phyloP scores from a whole-genome alignment of 2,329 filamentous ascomycete species.

The Pestalotiopsis sp. region DNA sequence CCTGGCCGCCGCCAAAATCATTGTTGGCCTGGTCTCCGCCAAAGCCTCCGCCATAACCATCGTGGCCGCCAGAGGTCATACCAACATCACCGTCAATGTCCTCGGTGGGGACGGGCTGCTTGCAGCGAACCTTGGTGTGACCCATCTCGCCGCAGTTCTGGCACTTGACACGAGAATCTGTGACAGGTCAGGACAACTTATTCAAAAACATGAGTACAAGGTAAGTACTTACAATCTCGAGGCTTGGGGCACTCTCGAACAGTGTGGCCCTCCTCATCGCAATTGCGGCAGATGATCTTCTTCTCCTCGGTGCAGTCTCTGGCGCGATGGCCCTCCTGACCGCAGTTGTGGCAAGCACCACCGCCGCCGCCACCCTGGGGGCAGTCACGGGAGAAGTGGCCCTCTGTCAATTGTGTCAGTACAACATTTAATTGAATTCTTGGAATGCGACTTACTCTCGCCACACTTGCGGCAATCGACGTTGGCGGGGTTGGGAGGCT shows the following conservation, averaged over 20 bases:
- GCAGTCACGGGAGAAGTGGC: constrained; percentile 67
- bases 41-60: constrained; percentile 10
- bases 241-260: constrained; percentile 63
- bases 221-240: constrained; percentile 48
- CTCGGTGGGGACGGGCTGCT: constrained; percentile 33
- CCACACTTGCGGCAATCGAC: constrained; percentile 70
- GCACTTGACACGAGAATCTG: constrained; percentile 60
- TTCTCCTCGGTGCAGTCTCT: constrained; percentile 53
- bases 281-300: constrained; percentile 61
- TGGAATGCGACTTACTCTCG: constrained; percentile 50
- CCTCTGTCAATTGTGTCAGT: constrained; percentile 42
- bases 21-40: background rate
- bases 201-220: background rate
- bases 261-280: constrained; percentile 62
- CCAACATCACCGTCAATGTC: constrained; percentile 15
- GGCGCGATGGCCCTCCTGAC: constrained; percentile 60
- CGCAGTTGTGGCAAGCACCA: constrained; percentile 64
- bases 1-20: background rate
- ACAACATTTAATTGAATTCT: background rate
- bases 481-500: constrained; percentile 63
- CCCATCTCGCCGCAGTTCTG: constrained; percentile 56
- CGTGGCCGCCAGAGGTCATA: background rate
- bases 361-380: constrained; percentile 61
- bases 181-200: constrained; percentile 16
- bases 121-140: constrained; percentile 45